Base-by-base conservation (phyloP, 371 early-diverging fungal species). In the Coemansia sp. region DNA sequence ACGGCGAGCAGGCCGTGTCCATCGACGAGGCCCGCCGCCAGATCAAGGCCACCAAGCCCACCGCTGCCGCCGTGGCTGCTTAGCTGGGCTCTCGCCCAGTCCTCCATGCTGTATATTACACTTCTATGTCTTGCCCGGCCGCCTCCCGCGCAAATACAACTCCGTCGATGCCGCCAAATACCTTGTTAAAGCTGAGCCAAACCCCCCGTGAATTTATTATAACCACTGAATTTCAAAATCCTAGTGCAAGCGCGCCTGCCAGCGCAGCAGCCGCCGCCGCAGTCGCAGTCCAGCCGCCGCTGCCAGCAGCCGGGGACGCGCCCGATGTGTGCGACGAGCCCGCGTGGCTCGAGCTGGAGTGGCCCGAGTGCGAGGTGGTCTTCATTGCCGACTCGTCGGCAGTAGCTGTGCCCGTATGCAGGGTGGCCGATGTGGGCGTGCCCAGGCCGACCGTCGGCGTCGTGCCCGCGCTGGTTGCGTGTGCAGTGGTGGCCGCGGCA, bases 21-120 rank as follows among this genome's bases (percentile, higher is more conserved):
- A 51, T 76, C 36, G 73, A 76, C 20, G 74, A 74, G 48, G 74
- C 74, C 14, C 65, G 72, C 0, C 65, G 74, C 40, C 71, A 65
- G 66, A 39, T 70, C 55, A 70, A 71, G 30, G 59, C 71, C 13
- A 47, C 52, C 14, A 56, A 55, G 34, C 5, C 57, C 53, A 16
- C 56, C 13, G 38, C 57, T 4, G 50, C 55, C 13, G 45, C 38
- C 48, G 34, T 45, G 0, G 57, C 45, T 35, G 31, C 40, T 34
- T 50, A 59, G 39, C n/a, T 9, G 1, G 16, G n/a, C 30, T 9
- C 14, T 4, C 13, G 9, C 16, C 5, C 43, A 9, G 31, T 16
- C 31, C 43, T 10, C 32, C 34, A 14, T 56, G 32, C 57, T 57
- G 55, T 55, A 55, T n/a, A 55, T 20, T 55, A 55, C 26, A 20